phyloP scores from a whole-genome alignment of 371 early-diverging fungal species.

The Apophysomyces variabilis region DNA sequence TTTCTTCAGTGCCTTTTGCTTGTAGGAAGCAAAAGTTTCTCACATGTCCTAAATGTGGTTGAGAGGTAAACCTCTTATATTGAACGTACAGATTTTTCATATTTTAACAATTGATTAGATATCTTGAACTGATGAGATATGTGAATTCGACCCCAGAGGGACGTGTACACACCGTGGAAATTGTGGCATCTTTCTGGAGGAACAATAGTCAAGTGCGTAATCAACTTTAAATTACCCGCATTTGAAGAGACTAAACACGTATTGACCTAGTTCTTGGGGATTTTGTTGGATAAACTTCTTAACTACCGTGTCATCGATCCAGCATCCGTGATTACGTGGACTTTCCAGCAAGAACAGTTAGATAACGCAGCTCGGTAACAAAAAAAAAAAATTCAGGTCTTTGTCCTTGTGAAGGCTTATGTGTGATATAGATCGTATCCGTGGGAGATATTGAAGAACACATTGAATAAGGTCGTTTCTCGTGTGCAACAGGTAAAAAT shows the following conservation, averaged over 20 bases:
- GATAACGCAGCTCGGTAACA: slow-evolving; percentile 57
- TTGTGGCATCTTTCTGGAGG: slow-evolving; percentile 83
- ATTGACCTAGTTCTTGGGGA: slow-evolving; percentile 72
- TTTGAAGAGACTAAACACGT: slow-evolving; percentile 6
- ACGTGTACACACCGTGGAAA: slow-evolving; percentile 72
- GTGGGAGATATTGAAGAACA: slow-evolving; percentile 83
- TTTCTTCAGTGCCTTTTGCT: slow-evolving; percentile 83
- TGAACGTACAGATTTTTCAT: background rate
- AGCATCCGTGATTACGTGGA: slow-evolving; percentile 76
- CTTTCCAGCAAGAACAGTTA: slow-evolving; percentile 64
- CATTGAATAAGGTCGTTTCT: slow-evolving; percentile 80
- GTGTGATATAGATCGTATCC: slow-evolving; percentile 52
- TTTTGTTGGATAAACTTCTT: slow-evolving; percentile 87
- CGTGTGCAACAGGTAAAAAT: slow-evolving; percentile 78
- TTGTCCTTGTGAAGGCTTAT: background rate
- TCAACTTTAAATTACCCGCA: background rate
- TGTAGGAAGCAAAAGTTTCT: slow-evolving; percentile 91
- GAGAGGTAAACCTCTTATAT: slow-evolving; percentile 63
- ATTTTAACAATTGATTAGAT: slow-evolving; percentile 39
- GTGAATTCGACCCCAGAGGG: slow-evolving; percentile 64
- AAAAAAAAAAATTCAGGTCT: background rate
- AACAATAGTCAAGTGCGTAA: slow-evolving; percentile 69
- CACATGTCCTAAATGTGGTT: slow-evolving; percentile 88
- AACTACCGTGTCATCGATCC: slow-evolving; percentile 94
- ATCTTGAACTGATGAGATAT: slow-evolving; percentile 68